Evolutionary conservation across 148 eudicot genomes (phyloP).

Genomic region (Rhododendron simsii): DNA sequence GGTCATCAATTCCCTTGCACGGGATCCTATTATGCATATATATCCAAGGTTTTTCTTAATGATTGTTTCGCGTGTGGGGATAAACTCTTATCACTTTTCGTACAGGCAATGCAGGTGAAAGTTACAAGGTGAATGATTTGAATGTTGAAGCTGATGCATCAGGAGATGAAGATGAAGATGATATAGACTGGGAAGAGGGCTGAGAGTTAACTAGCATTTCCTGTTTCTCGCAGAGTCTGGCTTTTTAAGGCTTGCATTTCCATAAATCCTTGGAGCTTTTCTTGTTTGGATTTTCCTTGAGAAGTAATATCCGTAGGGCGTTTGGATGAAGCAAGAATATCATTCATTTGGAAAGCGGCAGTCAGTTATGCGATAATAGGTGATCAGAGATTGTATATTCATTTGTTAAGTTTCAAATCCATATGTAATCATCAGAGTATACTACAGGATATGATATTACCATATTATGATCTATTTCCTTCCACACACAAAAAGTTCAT

Average conservation of each 20-base stretch:
- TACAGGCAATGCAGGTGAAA: slow-evolving; percentile 41
- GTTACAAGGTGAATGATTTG: slow-evolving; percentile 64
- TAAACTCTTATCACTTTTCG: slow-evolving; percentile 2
- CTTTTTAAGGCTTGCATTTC: background rate
- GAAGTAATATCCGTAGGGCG: background rate
- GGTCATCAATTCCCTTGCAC: background rate
- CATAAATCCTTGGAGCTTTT: background rate
- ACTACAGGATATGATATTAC: background rate
- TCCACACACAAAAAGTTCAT: background rate
- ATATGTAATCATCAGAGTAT: background rate
- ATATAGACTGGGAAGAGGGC: slow-evolving; percentile 95
- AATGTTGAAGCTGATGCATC: slow-evolving; percentile 72
- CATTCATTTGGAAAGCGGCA: background rate
- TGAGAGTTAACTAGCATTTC: slow-evolving; percentile 18
- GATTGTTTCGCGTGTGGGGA: background rate
- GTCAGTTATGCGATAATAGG: no score
- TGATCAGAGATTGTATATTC: no score
- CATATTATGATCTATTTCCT: background rate
- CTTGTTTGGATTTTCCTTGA: background rate
- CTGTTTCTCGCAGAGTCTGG: background rate
- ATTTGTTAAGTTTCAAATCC: background rate
- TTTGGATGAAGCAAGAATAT: background rate
- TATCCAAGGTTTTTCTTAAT: background rate
- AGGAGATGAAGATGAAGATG: slow-evolving; percentile 67
- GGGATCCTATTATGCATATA: background rate